A percentile compares a stretch with the other conserved stretches of the same genome.
Conservation (phyloP, 805 yeast genomes). For the Wickerhamiella slavikovae region DNA sequence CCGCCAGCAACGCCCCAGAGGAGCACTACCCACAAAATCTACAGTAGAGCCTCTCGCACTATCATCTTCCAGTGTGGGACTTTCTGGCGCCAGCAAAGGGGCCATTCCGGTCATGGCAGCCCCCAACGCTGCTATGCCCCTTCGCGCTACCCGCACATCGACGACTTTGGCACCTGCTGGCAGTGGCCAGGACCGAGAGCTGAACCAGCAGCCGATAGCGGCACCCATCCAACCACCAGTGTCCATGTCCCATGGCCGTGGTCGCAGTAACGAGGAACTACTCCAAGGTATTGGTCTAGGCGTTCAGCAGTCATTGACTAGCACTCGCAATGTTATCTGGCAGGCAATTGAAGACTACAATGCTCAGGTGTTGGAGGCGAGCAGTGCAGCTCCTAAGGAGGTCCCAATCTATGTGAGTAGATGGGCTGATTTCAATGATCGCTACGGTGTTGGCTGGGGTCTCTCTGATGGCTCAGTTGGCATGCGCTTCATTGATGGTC, state of each 20-base stretch:
- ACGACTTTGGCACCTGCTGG: too few relatives aligned
- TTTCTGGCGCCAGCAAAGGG: too few relatives aligned
- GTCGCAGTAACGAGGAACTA: background rate
- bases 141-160: constrained; percentile 1
- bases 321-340: background rate
- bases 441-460: constrained; percentile 89
- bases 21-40: background rate
- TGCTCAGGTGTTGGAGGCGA: background rate
- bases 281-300: background rate
- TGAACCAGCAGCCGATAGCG: background rate
- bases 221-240: background rate
- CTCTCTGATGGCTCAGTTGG: constrained; percentile 79
- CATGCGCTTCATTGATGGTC: constrained; percentile 69
- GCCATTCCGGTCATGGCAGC: constrained; percentile 1
- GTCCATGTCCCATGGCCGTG: background rate
- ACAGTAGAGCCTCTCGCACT: constrained; percentile 2
- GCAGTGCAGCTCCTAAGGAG: background rate
- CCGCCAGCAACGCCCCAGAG: constrained; percentile 4
- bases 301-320: background rate
- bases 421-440: constrained; percentile 96
- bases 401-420: constrained; percentile 58
- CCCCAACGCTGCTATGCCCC: constrained; percentile 1
- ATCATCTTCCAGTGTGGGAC: too few relatives aligned
- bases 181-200: too few relatives aligned
- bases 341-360: background rate